Evolutionary conservation across 192 early-diverging fungal genomes (phyloP), one percentile per base, ranked within the genome.

Genomic region (Coemansia sp.): DNA sequence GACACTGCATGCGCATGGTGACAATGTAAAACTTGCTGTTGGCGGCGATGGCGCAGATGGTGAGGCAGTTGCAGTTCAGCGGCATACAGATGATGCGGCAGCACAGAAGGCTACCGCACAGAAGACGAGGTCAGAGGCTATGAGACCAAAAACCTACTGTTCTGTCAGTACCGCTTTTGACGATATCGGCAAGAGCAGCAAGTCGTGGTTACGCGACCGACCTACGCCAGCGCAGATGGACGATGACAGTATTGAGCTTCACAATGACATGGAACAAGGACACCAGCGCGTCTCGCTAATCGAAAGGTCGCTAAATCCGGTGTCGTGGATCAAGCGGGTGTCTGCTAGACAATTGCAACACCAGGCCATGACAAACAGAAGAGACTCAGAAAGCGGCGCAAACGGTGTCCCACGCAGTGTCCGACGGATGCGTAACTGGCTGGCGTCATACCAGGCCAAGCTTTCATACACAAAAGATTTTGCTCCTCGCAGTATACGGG

Each of bases 231-330:
- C 64, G 0, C 30, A 27, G 32, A 18, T 47, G 21, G 25, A 48
- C 30, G 54, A 50, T 32, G 38, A 32, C 47, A 61, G 57, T 4
- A 18, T 26, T 14, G 49, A 56, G 7, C 44, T 26, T 38, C n/a
- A 19, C 25, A 41, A 48, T 14, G 59, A 60, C 27, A 48, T 50
- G 44, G 58, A 54, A 58, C 26, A 41, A 56, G n/a, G 47, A 41
- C 28, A 52, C 22, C 67, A 64, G 27, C 48, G 56, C 50, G 25
- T 59, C 4, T 56, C 67, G 53, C 54, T 73, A 4, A 49, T 70
- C 8, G 77, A 80, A 60, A 70, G 65, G 44, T 71, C 77, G 19
- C 68, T 80, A 26, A 74, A 74, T 27, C 77, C 77, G 12, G 71
- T 71, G 9, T 50, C 77, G 23, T 80, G 77, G 77, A 69, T 74